Base-by-base conservation (phyloP, 2,329 filamentous ascomycete genomes). In the Chaetomium strumarium region DNA sequence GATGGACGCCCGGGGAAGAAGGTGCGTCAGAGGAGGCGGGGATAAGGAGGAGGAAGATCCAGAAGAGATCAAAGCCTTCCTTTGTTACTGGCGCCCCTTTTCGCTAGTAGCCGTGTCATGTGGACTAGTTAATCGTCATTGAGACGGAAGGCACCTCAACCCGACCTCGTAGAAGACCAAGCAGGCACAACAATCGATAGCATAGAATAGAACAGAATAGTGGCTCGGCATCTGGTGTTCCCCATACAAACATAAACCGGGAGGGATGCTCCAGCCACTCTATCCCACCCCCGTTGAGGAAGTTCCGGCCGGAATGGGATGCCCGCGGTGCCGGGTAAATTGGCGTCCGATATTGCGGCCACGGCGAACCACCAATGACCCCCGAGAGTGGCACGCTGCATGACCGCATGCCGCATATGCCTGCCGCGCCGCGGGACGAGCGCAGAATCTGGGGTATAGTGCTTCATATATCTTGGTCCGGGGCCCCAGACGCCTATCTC, bases 361-460 rank as follows among this genome's bases (percentile, higher is more conserved):
- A 29, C 40, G 31, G n/a, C 5, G 8, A n/a, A 34, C 40, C 42
- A 43, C 56, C 53, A 57, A 57, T 55, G 24, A n/a, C 40, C n/a
- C 6, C 29, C 24, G 39, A 29, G 37, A 17, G 29, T 24, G 40
- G n/a, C 16, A 30, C 16, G 31, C 40, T 48, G 38, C 38, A 48
- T 52, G 53, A 36, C 40, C 41, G 45, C 36, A 13, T 38, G 33
- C 20, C n/a, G 37, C 41, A 52, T 54, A 51, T 54, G 51, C 17
- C 29, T 36, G 34, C 33, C 24, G 19, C 31, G 29, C 42, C 14
- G 49, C 40, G 33, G 29, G 30, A 46, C 20, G 40, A 30, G 42
- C 47, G n/a, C 46, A 53, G 40, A 58, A 57, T 56, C 58, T 53
- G 58, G 55, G 58, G 56, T 56, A 58, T 57, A 55, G 52, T 59